Conservation (phyloP, 2,329 filamentous ascomycete species). For the Pseudogymnoascus sp. region DNA sequence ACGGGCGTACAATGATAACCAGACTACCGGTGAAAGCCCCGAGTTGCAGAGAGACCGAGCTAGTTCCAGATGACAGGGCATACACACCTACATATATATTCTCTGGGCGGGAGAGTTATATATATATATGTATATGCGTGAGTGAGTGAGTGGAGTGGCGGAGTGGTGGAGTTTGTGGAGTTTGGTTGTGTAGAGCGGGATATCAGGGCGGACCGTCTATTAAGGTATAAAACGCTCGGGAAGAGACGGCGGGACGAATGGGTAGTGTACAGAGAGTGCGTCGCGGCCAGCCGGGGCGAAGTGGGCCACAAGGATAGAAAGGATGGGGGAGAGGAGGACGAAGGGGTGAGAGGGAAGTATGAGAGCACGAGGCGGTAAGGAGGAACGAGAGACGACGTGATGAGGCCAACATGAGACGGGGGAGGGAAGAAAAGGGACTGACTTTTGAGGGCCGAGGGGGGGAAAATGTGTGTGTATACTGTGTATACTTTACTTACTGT, state of each 20-base stretch:
- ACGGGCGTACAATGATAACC: background rate
- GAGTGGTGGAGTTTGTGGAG: background rate
- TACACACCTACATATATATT: background rate
- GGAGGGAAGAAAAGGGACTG: background rate
- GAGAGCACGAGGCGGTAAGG: background rate
- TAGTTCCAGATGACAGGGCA: background rate
- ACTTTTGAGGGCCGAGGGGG: background rate
- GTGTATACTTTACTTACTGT: too few species aligned
- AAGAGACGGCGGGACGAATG: background rate
- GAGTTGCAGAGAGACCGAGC: background rate
- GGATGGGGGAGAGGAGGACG: background rate
- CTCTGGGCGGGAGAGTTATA: background rate
- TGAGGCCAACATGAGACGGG: background rate
- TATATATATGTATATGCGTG: background rate
- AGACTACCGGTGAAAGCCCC: background rate
- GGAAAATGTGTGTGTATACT: background rate
- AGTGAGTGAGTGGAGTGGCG: background rate
- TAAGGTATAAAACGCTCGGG: background rate
- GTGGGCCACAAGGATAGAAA: background rate
- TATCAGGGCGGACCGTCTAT: conserved; percentile 1
- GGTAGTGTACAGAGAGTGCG: background rate
- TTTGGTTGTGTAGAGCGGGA: background rate
- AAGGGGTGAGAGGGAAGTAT: background rate
- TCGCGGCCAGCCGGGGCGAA: background rate
- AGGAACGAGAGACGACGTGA: background rate